These are phyloP conservation scores for Pugionium dolabratum DNA, from an alignment of 345 rosid genomes.

Conservation along the genomic window DNA sequence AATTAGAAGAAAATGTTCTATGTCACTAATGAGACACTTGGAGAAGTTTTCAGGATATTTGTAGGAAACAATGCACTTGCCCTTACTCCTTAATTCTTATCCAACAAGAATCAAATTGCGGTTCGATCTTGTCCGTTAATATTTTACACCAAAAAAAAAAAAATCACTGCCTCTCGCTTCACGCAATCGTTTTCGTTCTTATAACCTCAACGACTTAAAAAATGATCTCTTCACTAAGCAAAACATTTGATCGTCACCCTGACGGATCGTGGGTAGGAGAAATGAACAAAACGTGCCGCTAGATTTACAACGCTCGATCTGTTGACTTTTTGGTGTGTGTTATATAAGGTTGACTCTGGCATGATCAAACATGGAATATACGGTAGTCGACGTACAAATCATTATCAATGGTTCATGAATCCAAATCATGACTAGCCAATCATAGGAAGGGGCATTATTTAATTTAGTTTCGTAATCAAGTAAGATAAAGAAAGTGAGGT, in stretches of 20 bases:
- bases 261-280: conserved; percentile 25
- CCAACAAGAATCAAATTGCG: conserved; percentile 36
- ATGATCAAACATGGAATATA: conserved; percentile 36
- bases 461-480: background rate
- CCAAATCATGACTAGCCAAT: conserved; percentile 34
- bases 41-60: conserved; percentile 26
- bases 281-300: conserved; percentile 31
- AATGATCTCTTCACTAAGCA: background rate
- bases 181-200: conserved; percentile 29
- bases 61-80: conserved; percentile 25
- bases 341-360: conserved; percentile 17
- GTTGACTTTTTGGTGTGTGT: background rate
- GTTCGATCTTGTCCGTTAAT: conserved; percentile 33
- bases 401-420: conserved; percentile 28
- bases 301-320: conserved; percentile 9
- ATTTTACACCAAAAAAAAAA: background rate
- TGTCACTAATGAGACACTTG: conserved; percentile 36
- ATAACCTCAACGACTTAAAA: conserved; percentile 19
- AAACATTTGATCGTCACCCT: conserved; percentile 7
- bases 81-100: conserved; percentile 31
- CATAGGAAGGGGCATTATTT: background rate
- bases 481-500: background rate
- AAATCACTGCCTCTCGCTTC: conserved; percentile 17
- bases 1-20: conserved; percentile 5
- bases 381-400: conserved; percentile 30